Percentiles rank a stretch among this genome's conserved stretches.
Conservation (phyloP, 225 moss, liverwort and hornwort genomes). For the Physcomitrium patens region DNA sequence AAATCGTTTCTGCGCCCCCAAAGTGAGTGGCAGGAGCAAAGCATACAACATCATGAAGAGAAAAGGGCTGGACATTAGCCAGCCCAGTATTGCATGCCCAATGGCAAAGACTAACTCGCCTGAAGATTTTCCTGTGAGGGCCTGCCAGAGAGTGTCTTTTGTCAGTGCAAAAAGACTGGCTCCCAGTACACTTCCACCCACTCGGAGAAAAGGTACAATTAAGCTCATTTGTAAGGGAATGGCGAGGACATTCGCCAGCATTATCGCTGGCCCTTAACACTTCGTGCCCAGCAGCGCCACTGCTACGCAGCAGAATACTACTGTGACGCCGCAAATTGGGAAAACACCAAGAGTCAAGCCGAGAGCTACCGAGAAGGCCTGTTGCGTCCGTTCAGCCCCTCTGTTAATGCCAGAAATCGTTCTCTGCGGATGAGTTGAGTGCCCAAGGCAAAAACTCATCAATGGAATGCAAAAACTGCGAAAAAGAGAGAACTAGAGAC, state of each 20-base stretch:
- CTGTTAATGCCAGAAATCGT: constrained; percentile 22
- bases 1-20: constrained; percentile 46
- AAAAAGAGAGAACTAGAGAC: not conserved
- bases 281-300: constrained; percentile 56
- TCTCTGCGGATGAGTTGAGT: not conserved
- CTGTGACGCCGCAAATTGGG: constrained; percentile 85
- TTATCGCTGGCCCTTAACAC: constrained; percentile 76
- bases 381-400: constrained; percentile 74
- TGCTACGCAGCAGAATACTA: constrained; percentile 71
- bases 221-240: constrained; percentile 86
- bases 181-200: constrained; percentile 63
- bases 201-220: constrained; percentile 80
- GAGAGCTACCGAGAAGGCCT: constrained; percentile 83
- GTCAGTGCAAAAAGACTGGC: constrained; percentile 56
- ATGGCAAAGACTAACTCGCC: constrained; percentile 55
- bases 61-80: constrained; percentile 47
- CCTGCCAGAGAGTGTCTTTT: constrained; percentile 79
- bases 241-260: constrained; percentile 76
- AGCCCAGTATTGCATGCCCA: constrained; percentile 63
- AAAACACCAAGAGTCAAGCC: constrained; percentile 84
- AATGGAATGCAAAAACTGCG: not conserved
- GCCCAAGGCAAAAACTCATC: not conserved
- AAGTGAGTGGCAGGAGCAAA: constrained; percentile 38
- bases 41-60: constrained; percentile 45
- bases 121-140: constrained; percentile 65